These are phyloP conservation scores for Penicillium angulare DNA, from an alignment of 495 filamentous ascomycete species.

Conservation along the genomic window DNA sequence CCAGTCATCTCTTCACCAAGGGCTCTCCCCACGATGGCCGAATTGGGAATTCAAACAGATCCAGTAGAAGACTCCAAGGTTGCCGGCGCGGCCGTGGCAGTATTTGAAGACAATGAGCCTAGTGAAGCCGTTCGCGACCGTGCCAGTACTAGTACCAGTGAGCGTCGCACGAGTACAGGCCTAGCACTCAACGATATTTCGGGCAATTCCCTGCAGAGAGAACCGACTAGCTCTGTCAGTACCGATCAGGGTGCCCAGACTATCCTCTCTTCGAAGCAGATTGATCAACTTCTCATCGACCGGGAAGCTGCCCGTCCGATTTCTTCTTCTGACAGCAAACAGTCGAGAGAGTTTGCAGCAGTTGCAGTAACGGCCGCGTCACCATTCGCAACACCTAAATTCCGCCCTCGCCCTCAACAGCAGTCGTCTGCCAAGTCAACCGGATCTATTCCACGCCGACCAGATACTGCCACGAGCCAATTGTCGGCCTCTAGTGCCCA, in stretches of 20 bases:
- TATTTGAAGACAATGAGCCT: slow-evolving; percentile 55
- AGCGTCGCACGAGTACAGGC: slow-evolving; percentile 42
- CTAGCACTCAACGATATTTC: slow-evolving; percentile 43
- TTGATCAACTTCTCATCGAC: slow-evolving; percentile 63
- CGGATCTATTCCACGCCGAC: slow-evolving; percentile 47
- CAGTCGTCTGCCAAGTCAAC: slow-evolving; percentile 32
- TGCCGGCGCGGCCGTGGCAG: slow-evolving; percentile 21
- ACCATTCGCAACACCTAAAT: slow-evolving; percentile 40
- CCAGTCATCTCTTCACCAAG: slow-evolving; percentile 2
- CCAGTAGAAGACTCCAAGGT: slow-evolving; percentile 17
- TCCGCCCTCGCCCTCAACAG: slow-evolving; percentile 35
- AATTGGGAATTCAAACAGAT: slow-evolving; percentile 25
- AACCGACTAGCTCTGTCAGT: slow-evolving; percentile 42
- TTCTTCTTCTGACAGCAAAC: slow-evolving; percentile 35
- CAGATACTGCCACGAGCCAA: slow-evolving; percentile 68
- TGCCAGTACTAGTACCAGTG: slow-evolving; percentile 31
- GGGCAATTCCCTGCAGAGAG: slow-evolving; percentile 37
- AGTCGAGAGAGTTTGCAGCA: slow-evolving; percentile 28
- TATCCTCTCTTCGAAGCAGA: slow-evolving; percentile 65
- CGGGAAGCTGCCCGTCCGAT: slow-evolving; percentile 31
- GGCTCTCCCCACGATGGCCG: slow-evolving; percentile 17
- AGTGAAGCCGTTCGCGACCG: slow-evolving; percentile 37
- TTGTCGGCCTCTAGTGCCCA: slow-evolving; percentile 43
- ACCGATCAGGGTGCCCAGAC: slow-evolving; percentile 74
- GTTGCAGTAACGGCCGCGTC: slow-evolving; percentile 17